A percentile compares a stretch with the other conserved stretches of the same genome.
Conservation (phyloP, 345 rosid species). For the Psidium friedrichsthalianum region DNA sequence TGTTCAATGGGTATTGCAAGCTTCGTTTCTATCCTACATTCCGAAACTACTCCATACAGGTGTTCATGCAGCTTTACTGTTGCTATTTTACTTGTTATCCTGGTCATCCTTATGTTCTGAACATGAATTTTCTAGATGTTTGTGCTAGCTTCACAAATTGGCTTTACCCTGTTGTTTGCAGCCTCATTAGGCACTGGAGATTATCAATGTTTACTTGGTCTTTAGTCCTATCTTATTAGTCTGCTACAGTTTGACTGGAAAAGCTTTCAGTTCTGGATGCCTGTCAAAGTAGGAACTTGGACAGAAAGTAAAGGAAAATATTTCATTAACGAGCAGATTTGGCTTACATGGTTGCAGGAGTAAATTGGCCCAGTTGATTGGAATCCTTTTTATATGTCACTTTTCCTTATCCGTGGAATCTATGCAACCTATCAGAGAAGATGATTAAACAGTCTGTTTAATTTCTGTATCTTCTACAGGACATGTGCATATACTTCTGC, state of each 20-base stretch:
- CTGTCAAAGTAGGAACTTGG: not conserved
- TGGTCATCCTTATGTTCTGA: not conserved
- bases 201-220: not conserved
- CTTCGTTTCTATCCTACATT: slow-evolving; percentile 79
- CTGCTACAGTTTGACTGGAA: not conserved
- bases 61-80: slow-evolving; percentile 2
- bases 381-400: not conserved
- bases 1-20: slow-evolving; percentile 88
- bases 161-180: not conserved
- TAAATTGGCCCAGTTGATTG: not conserved
- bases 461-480: not conserved
- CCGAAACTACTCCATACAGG: slow-evolving; percentile 44
- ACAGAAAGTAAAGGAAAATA: not conserved
- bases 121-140: not conserved
- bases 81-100: not conserved
- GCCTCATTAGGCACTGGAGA: not conserved
- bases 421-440: not conserved
- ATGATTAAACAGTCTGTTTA: not conserved
- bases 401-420: not conserved
- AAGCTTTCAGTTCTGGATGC: not conserved
- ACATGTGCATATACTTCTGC: not conserved
- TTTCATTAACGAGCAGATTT: not conserved
- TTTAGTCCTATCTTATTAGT: not conserved
- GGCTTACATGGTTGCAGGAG: not conserved
- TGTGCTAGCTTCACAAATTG: not conserved